Percentiles rank a stretch among this genome's conserved stretches.
These are phyloP conservation scores for Cymbidium sinense DNA, from an alignment of 106 monocot genomes.

Conservation along the genomic window DNA sequence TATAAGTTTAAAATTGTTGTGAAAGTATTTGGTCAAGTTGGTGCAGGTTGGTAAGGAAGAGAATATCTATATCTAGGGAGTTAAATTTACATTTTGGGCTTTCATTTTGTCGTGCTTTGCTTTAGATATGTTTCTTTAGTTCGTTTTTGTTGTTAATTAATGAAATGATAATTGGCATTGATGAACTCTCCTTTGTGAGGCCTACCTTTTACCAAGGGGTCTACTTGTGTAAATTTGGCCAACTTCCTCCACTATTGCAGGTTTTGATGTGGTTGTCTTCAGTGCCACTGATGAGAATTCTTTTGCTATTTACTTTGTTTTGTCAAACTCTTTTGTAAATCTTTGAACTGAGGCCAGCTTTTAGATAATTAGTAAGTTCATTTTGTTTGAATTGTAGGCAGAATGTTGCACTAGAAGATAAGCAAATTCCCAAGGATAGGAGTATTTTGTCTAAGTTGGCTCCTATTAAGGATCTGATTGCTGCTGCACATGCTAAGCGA, in stretches of 20 bases:
- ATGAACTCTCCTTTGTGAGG: background rate
- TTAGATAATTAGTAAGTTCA: background rate
- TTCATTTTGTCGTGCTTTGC: background rate
- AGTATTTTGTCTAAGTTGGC: conserved; percentile 41
- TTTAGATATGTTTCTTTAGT: background rate
- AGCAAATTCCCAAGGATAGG: conserved; percentile 24
- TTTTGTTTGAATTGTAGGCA: conserved; percentile 28
- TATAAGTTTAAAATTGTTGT: background rate
- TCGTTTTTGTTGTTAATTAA: background rate
- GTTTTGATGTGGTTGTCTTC: background rate
- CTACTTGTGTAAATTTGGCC: background rate
- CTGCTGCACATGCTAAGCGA: conserved; percentile 69
- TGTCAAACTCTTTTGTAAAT: background rate
- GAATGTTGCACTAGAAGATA: conserved; percentile 23
- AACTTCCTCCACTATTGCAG: background rate
- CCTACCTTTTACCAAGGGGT: too few species aligned
- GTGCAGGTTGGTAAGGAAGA: background rate
- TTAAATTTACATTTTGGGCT: background rate
- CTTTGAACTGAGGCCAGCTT: background rate
- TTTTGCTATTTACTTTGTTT: background rate
- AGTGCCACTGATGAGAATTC: background rate
- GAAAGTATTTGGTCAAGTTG: background rate
- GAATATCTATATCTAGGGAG: background rate
- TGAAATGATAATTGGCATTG: background rate
- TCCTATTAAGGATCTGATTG: conserved; percentile 68